Conservation (phyloP, 2,329 filamentous ascomycete genomes). For the Calycina marina region DNA sequence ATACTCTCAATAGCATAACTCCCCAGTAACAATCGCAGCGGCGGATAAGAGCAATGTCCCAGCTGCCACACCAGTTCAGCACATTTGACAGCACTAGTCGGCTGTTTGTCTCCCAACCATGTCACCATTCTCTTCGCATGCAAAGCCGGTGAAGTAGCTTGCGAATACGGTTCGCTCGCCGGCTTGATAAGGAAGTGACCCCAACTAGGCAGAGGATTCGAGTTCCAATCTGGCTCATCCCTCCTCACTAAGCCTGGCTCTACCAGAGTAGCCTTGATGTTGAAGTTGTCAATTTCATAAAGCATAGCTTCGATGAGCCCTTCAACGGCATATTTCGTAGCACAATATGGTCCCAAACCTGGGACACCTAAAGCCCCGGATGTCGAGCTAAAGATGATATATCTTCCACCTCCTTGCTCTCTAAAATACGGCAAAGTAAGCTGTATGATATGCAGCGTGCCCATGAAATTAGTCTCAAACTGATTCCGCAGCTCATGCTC, state of each 20-base stretch:
- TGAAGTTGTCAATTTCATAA: slow-evolving; percentile 84
- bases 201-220: slow-evolving; percentile 56
- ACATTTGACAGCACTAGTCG: slow-evolving; percentile 82
- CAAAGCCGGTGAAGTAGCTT: slow-evolving; percentile 64
- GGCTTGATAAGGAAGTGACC: slow-evolving; percentile 87
- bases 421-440: slow-evolving; percentile 79
- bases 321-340: slow-evolving; percentile 93
- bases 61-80: slow-evolving; percentile 91
- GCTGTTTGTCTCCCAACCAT: slow-evolving; percentile 86
- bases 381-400: slow-evolving; percentile 89
- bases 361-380: slow-evolving; percentile 87
- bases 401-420: slow-evolving; percentile 59
- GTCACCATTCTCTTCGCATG: slow-evolving; percentile 86
- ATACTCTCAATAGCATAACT: slow-evolving; percentile 96
- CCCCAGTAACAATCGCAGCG: slow-evolving; percentile 70
- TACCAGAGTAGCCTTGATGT: slow-evolving; percentile 85
- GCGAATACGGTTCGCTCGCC: slow-evolving; percentile 67
- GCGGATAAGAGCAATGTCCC: slow-evolving; percentile 88
- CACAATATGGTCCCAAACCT: slow-evolving; percentile 85
- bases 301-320: slow-evolving; percentile 92
- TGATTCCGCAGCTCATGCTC: slow-evolving; percentile 89
- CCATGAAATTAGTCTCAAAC: slow-evolving; percentile 97
- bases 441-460: slow-evolving; percentile 86
- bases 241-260: slow-evolving; percentile 79
- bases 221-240: slow-evolving; percentile 53